These are phyloP conservation scores for Neonectria hederae DNA, from an alignment of 2,329 filamentous ascomycete genomes.

Conservation along the genomic window DNA sequence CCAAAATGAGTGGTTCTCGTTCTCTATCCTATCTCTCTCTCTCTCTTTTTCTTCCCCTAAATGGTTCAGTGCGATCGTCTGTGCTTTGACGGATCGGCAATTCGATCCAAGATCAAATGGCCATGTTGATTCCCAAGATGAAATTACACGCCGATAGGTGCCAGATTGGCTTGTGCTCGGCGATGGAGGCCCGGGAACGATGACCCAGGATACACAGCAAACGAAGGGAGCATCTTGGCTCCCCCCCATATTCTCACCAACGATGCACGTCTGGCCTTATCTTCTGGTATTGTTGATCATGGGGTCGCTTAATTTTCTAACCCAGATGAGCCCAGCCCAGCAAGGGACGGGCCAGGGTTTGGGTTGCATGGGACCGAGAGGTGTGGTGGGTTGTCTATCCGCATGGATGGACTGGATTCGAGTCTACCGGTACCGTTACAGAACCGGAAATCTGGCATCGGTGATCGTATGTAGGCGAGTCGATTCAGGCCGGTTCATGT, in stretches of 20 bases:
- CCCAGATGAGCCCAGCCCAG: conserved; percentile 1
- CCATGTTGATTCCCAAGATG: neutral
- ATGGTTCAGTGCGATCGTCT: conserved; percentile 7
- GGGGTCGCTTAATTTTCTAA: conserved; percentile 19
- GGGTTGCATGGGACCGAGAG: neutral
- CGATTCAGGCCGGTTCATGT: conserved; percentile 3
- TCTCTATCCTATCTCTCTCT: neutral
- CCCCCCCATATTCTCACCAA: conserved; percentile 4
- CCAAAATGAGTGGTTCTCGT: neutral
- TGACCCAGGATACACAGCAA: neutral
- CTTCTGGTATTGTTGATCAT: conserved; percentile 30
- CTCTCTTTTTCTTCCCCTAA: neutral
- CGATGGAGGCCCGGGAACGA: neutral
- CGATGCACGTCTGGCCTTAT: conserved; percentile 29
- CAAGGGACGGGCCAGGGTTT: conserved; percentile 12
- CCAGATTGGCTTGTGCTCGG: conserved; percentile 19
- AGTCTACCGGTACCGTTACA: neutral
- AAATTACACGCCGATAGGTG: neutral
- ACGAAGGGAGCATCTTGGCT: neutral
- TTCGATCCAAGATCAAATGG: conserved; percentile 1
- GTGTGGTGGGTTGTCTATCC: neutral
- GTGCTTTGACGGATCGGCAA: conserved; percentile 17
- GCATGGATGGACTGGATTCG: neutral
- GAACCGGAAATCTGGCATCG: neutral
- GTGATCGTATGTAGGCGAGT: neutral